These are phyloP conservation scores for Tuber umbilicatum DNA, from an alignment of 495 filamentous ascomycete species.

Conservation along the genomic window DNA sequence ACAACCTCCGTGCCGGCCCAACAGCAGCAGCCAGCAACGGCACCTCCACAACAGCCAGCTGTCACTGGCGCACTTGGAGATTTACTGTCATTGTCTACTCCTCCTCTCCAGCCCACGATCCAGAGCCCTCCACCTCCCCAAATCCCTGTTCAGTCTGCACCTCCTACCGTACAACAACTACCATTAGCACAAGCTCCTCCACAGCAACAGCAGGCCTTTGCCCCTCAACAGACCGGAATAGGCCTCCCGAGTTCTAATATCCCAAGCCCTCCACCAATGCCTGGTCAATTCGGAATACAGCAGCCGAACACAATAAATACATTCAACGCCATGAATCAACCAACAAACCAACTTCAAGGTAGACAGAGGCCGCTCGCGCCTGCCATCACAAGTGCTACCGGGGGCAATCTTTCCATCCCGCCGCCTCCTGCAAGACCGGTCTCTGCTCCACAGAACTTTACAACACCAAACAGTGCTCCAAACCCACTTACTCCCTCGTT, in stretches of 20 bases:
- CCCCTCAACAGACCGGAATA: conserved; percentile 24
- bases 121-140: conserved; percentile 50
- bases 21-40: conserved; percentile 27
- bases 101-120: conserved; percentile 68
- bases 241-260: conserved; percentile 49
- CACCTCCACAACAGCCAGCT: conserved; percentile 47
- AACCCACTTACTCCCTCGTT: conserved; percentile 77
- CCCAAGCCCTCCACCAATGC: conserved; percentile 50
- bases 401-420: conserved; percentile 61
- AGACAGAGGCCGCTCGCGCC: conserved; percentile 57
- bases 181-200: conserved; percentile 45
- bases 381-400: conserved; percentile 51
- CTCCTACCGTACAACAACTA: conserved; percentile 43
- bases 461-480: conserved; percentile 54
- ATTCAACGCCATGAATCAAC: conserved; percentile 23
- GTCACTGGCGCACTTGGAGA: conserved; percentile 71
- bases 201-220: conserved; percentile 51
- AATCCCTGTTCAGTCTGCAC: conserved; percentile 45
- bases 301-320: conserved; percentile 33
- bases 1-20: conserved; percentile 41
- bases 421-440: conserved; percentile 77
- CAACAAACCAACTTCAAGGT: conserved; percentile 30
- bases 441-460: conserved; percentile 79
- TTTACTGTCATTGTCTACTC: conserved; percentile 61
- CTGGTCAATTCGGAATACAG: conserved; percentile 45